A percentile compares a stretch with the other conserved stretches of the same genome.
These are phyloP conservation scores for Sporothrix luriei DNA, from an alignment of 2,329 filamentous ascomycete species.

Conservation along the genomic window DNA sequence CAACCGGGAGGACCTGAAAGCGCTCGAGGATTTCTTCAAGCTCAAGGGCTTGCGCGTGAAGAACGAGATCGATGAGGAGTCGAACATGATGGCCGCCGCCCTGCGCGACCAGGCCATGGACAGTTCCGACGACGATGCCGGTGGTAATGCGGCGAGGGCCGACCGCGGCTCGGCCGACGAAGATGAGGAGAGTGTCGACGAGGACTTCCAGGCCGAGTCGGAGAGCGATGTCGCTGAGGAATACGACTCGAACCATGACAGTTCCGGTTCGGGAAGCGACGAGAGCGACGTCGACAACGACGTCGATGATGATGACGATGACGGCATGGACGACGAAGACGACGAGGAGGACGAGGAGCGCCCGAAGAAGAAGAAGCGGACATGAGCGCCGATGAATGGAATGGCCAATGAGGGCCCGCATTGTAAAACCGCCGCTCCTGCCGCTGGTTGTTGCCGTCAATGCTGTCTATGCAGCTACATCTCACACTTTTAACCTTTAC, in stretches of 20 bases:
- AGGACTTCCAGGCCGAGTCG: slow-evolving; percentile 90
- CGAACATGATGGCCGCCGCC: slow-evolving; percentile 75
- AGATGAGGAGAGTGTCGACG: slow-evolving; percentile 91
- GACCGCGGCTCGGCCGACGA: slow-evolving; percentile 93
- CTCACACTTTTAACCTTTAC: background rate
- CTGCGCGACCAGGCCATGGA: slow-evolving; percentile 81
- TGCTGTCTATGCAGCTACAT: background rate
- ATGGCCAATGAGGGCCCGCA: background rate
- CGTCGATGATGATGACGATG: slow-evolving; percentile 53
- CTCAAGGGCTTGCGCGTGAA: slow-evolving; percentile 92
- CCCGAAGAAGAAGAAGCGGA: slow-evolving; percentile 51
- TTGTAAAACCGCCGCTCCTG: background rate
- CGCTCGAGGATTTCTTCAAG: slow-evolving; percentile 97
- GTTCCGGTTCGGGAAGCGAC: slow-evolving; percentile 70
- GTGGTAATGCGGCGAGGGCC: slow-evolving; percentile 63
- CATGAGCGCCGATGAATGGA: slow-evolving; percentile 35
- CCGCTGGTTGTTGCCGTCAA: background rate
- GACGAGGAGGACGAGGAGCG: slow-evolving; percentile 42
- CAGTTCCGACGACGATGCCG: slow-evolving; percentile 81
- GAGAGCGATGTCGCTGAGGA: slow-evolving; percentile 97
- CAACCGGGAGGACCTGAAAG: slow-evolving; percentile 95
- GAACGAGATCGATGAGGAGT: slow-evolving; percentile 98
- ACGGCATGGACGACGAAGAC: slow-evolving; percentile 47
- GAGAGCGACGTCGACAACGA: slow-evolving; percentile 63
- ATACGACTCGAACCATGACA: slow-evolving; percentile 89